Conservation (phyloP, 164 flowering plant genomes). For the Kingdonia uniflora region DNA sequence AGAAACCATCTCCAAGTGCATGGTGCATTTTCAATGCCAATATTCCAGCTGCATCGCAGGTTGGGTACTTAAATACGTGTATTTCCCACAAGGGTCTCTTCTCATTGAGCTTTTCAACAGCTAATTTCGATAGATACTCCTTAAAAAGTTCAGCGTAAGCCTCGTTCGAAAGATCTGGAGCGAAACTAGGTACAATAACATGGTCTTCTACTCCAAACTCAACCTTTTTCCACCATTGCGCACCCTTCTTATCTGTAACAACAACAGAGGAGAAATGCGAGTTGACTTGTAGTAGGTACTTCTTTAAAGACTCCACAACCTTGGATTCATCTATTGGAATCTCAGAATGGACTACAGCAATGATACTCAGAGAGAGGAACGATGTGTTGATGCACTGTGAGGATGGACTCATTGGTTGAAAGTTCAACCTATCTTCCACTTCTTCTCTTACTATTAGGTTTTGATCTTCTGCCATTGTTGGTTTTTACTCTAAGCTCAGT, state of each 20-base stretch:
- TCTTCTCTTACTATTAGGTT: too few relatives aligned
- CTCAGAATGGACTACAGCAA: conserved; percentile 5
- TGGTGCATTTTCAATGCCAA: conserved; percentile 13
- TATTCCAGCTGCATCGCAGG: conserved; percentile 3
- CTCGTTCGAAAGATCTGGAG: not conserved
- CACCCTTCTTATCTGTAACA: conserved; percentile 3
- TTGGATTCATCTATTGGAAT: conserved; percentile 4
- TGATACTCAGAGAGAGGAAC: conserved; percentile 7
- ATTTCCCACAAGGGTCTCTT: conserved; percentile 13
- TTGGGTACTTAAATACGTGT: conserved; percentile 13
- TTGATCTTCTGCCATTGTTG: too few relatives aligned
- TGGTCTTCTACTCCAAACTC: conserved; percentile 11
- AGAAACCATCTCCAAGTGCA: conserved; percentile 18
- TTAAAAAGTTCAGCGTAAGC: conserved; percentile 3
- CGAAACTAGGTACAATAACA: conserved; percentile 6
- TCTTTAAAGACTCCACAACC: not conserved
- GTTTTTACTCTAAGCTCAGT: too few relatives aligned
- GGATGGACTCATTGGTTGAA: conserved; percentile 8
- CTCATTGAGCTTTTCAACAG: conserved; percentile 4
- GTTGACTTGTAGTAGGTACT: conserved; percentile 6
- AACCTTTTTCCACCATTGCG: conserved; percentile 10
- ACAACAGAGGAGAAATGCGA: conserved; percentile 9
- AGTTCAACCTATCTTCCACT: too few relatives aligned
- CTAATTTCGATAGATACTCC: conserved; percentile 7
- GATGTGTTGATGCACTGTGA: conserved; percentile 11